phyloP scores from a whole-genome alignment of 116 monocot genomes.

The Zostera marina region DNA sequence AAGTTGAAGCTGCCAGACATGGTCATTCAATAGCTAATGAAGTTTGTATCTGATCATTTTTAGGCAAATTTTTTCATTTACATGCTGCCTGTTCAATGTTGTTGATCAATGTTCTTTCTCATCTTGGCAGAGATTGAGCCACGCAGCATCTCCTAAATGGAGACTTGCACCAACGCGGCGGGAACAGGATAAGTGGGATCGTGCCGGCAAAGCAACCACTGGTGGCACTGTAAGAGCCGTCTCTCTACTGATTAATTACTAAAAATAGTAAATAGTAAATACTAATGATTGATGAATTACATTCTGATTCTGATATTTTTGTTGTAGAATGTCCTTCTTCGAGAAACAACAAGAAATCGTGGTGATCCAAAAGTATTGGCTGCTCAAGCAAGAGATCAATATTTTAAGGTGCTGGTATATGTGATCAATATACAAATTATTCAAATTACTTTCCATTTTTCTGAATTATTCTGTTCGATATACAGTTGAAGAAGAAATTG shows the following conservation, averaged over 20 bases:
- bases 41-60: conserved; percentile 16
- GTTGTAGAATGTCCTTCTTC: conserved; percentile 58
- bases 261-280: background rate
- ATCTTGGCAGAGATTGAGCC: conserved; percentile 23
- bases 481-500: conserved; percentile 65
- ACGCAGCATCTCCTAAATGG: conserved; percentile 45
- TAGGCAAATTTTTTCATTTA: background rate
- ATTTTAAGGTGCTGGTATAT: conserved; percentile 26
- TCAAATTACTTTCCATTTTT: background rate
- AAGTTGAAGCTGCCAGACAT: conserved; percentile 72
- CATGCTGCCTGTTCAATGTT: too few species aligned
- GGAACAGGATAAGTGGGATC: conserved; percentile 83
- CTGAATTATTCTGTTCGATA: background rate
- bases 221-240: conserved; percentile 87
- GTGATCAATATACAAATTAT: background rate
- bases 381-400: conserved; percentile 46
- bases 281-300: too few species aligned
- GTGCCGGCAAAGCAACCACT: conserved; percentile 62
- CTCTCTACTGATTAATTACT: background rate
- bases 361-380: conserved; percentile 66
- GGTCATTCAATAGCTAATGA: conserved; percentile 36
- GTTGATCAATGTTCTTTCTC: background rate
- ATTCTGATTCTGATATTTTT: background rate
- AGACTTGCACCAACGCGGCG: conserved; percentile 62
- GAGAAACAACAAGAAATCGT: conserved; percentile 37